Evolutionary conservation across 2,329 filamentous ascomycete genomes (phyloP).

Genomic region (Verticillium zaregamsianum): DNA sequence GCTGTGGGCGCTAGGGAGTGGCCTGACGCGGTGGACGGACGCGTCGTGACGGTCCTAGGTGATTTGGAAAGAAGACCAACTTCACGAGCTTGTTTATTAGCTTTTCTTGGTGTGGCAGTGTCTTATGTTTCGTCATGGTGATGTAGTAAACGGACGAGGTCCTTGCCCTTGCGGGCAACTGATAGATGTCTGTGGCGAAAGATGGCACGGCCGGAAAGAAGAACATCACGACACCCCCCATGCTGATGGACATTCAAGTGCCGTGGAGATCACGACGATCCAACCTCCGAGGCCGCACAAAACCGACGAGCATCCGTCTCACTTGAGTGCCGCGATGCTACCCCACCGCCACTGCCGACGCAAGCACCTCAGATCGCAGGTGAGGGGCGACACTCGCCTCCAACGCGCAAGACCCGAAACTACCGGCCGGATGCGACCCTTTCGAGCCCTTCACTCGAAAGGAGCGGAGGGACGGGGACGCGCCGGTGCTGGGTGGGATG

Average conservation of each 20-base stretch:
- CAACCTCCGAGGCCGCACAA: background rate
- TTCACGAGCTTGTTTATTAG: background rate
- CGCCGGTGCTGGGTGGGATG: conserved; percentile 7
- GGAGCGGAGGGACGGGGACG: conserved; percentile 6
- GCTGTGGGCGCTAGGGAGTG: background rate
- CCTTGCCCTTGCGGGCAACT: background rate
- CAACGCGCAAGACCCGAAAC: conserved; percentile 10
- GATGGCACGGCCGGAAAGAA: background rate
- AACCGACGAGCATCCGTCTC: background rate
- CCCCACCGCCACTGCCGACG: conserved; percentile 4
- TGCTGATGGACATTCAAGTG: background rate
- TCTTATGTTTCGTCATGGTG: background rate
- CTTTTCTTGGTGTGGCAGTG: background rate
- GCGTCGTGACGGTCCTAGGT: conserved; percentile 2
- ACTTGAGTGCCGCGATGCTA: conserved; percentile 4
- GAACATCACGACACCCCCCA: background rate
- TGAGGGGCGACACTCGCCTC: conserved; percentile 1
- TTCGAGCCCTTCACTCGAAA: background rate
- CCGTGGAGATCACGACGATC: conserved; percentile 1
- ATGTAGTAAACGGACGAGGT: background rate
- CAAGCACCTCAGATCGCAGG: background rate
- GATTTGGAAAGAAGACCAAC: background rate
- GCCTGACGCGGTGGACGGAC: background rate
- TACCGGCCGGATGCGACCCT: conserved; percentile 5
- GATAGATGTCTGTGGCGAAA: background rate